These are phyloP conservation scores for Nidula niveotomentosa DNA, from an alignment of 1,284 basidiomycete genomes.

Conservation along the genomic window DNA sequence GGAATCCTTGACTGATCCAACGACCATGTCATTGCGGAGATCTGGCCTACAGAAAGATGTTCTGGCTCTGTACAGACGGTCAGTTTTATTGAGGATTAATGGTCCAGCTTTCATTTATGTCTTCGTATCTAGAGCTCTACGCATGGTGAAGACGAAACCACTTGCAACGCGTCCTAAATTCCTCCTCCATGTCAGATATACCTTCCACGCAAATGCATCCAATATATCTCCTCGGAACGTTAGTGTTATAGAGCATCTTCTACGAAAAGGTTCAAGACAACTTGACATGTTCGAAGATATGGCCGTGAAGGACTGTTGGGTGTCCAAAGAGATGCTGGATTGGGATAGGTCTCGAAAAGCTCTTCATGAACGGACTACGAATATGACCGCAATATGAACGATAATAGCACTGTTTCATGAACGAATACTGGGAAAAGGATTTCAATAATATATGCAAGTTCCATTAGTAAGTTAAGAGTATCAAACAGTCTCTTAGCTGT, in stretches of 20 bases:
- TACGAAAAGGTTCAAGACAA: conserved; percentile 64
- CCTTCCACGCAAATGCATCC: conserved; percentile 62
- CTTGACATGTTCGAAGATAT: conserved; percentile 67
- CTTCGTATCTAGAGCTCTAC: conserved; percentile 54
- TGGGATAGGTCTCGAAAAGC: conserved; percentile 43
- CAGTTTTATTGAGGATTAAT: conserved; percentile 10
- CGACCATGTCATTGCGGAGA: conserved; percentile 23
- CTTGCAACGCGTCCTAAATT: conserved; percentile 57
- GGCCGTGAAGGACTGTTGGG: conserved; percentile 69
- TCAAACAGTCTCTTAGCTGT: too few relatives aligned
- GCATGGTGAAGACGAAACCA: conserved; percentile 72
- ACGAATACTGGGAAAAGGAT: too few relatives aligned
- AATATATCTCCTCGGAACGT: conserved; percentile 64
- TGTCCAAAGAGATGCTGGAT: conserved; percentile 62
- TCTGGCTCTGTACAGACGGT: conserved; percentile 73
- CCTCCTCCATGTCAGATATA: conserved; percentile 62
- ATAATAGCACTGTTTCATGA: too few relatives aligned
- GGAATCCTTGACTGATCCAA: neutral
- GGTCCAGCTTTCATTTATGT: neutral
- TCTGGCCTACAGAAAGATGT: conserved; percentile 76
- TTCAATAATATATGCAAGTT: too few relatives aligned
- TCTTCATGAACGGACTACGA: too few relatives aligned
- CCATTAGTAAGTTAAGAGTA: too few relatives aligned
- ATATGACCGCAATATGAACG: too few relatives aligned
- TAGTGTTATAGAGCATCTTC: conserved; percentile 67